Base-by-base conservation (phyloP, 1,284 basidiomycete species). In the Prillingera fragicola region DNA sequence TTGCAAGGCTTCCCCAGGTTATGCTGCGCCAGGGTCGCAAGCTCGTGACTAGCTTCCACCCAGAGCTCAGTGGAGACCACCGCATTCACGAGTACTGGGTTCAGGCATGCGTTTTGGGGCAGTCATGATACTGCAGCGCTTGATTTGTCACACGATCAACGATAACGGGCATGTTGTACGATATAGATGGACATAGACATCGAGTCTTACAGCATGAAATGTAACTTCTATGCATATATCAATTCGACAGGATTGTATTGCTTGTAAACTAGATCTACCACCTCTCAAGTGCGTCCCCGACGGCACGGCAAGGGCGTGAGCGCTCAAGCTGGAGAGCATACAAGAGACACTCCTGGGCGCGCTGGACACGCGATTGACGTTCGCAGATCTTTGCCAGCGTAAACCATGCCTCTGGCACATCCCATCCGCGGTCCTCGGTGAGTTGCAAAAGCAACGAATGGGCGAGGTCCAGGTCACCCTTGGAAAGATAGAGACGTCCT, bases 31-130 rank as follows among this genome's bases (percentile, higher is more conserved):
- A 95, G 66, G 90, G 90, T 15, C 76, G 76, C 29, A 83, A 91
- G 62, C 74, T 97, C 40, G 77, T 91, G 23, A 94, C 91, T 2
- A 87, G 83, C 3, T 97, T 97, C 74, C 94, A 97, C 63, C 94
- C 94, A 0, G 94, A 97, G 70, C 74, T 97, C 33, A 94, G 87
- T 14, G 77, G 78, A 28, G 94, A 98, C 65, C 74, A 79, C 45
- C 80, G 94, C 26, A 85, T 96, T 61, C 92, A 96, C 66, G 84
- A 91, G 54, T 69, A 59, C 37, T 69, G 65, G 65, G 60, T 69
- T 15, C 56, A 67, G 48, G 54, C 45, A 41, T 69, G 67, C 48
- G 64, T 69, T 8, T 38, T 69, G 10, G 67, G 61, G 2, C 32
- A n/a, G n/a, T n/a, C n/a, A n/a, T n/a, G n/a, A n/a, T n/a, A n/a